These are phyloP conservation scores for Vishniacozyma victoriae DNA, from an alignment of 768 basidiomycete genomes.

Conservation along the genomic window DNA sequence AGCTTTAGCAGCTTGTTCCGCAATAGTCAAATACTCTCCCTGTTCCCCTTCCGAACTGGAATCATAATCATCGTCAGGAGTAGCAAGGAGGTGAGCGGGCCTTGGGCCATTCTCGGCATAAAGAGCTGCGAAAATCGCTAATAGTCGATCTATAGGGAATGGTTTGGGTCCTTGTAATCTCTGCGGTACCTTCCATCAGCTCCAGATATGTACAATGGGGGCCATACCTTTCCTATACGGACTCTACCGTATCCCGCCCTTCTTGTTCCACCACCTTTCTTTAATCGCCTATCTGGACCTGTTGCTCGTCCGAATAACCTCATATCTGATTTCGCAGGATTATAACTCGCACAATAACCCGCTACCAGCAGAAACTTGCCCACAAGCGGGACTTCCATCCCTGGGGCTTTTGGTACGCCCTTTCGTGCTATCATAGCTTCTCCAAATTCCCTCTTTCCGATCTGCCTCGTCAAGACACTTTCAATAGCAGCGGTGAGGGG, in stretches of 20 bases:
- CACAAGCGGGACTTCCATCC: slow-evolving; percentile 21
- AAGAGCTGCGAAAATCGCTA: slow-evolving; percentile 72
- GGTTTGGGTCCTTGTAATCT: slow-evolving; percentile 69
- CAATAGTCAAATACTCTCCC: slow-evolving; percentile 51
- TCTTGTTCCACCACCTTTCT: slow-evolving; percentile 37
- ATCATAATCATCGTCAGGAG: slow-evolving; percentile 55
- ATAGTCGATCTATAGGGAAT: slow-evolving; percentile 71
- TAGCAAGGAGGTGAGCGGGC: slow-evolving; percentile 67
- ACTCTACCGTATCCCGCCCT: slow-evolving; percentile 49
- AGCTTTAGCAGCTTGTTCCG: slow-evolving; percentile 62
- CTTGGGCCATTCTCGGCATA: slow-evolving; percentile 39
- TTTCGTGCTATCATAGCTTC: slow-evolving; percentile 5
- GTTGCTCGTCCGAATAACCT: slow-evolving; percentile 73
- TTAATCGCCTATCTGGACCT: slow-evolving; percentile 53
- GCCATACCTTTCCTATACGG: slow-evolving; percentile 38
- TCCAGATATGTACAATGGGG: too few relatives aligned
- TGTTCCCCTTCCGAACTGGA: slow-evolving; percentile 17
- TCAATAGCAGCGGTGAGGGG: slow-evolving; percentile 38
- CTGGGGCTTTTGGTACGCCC: slow-evolving; percentile 16
- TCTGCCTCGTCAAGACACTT: slow-evolving; percentile 23
- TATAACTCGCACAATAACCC: slow-evolving; percentile 74
- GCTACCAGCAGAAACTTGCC: slow-evolving; percentile 71
- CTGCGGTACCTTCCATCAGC: slow-evolving; percentile 52
- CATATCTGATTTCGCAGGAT: slow-evolving; percentile 71
- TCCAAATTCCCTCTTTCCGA: slow-evolving; percentile 24